Conservation (phyloP, 1,284 basidiomycete species). For the Moesziomyces sp. region DNA sequence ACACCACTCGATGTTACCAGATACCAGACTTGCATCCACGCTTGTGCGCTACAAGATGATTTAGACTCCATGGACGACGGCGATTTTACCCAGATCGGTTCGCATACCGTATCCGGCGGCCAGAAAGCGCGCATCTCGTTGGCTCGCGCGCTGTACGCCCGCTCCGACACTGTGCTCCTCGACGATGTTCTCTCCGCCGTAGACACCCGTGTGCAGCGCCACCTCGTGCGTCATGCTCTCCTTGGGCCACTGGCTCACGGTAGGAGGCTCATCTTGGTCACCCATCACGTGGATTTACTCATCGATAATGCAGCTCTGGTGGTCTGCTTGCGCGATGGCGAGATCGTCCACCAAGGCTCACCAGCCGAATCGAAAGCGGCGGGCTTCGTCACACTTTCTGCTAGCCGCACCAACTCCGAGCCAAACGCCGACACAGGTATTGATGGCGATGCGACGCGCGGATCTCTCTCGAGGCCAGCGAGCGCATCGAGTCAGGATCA, state of each 20-base stretch:
- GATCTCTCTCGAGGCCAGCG: not conserved
- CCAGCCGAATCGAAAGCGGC: conserved; percentile 17
- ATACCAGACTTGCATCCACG: conserved; percentile 53
- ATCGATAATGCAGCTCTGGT: conserved; percentile 32
- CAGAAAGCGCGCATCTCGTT: conserved; percentile 62
- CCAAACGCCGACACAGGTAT: not conserved
- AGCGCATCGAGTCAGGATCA: not conserved
- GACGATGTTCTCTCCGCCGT: conserved; percentile 70
- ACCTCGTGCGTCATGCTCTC: conserved; percentile 56
- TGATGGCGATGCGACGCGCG: not conserved
- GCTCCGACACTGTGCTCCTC: conserved; percentile 54
- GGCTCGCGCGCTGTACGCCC: conserved; percentile 62
- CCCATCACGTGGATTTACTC: conserved; percentile 71
- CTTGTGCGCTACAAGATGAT: conserved; percentile 60
- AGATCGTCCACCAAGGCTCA: conserved; percentile 27
- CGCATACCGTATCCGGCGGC: conserved; percentile 61
- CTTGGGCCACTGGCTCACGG: conserved; percentile 66
- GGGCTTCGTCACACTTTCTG: conserved; percentile 3
- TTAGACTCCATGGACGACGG: conserved; percentile 58
- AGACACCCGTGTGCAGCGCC: conserved; percentile 75
- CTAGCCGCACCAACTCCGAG: not conserved
- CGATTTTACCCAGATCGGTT: conserved; percentile 59
- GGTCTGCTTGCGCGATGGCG: conserved; percentile 53
- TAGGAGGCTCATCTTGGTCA: conserved; percentile 79
- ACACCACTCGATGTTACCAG: conserved; percentile 44